Percentiles rank a stretch among this genome's conserved stretches.
These are phyloP conservation scores for Candida xyloterini DNA, from an alignment of 805 yeast species.

Conservation along the genomic window DNA sequence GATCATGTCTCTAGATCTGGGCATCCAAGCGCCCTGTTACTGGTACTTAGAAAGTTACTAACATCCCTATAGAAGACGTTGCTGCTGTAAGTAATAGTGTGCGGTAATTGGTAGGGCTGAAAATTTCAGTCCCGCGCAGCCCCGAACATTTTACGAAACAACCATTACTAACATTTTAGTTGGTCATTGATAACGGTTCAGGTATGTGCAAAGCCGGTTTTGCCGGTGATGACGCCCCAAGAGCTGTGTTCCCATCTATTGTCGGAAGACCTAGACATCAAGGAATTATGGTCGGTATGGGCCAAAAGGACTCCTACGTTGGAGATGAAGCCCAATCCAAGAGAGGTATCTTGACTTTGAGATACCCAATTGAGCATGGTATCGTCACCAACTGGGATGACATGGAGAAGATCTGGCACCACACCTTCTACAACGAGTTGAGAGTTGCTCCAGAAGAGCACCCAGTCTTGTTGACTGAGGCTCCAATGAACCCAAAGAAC, in stretches of 20 bases:
- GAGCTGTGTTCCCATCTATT: conserved; percentile 99
- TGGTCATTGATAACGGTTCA: conserved; percentile 99
- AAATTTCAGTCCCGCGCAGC: conserved; percentile 3
- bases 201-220: conserved; percentile 99
- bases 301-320: conserved; percentile 99
- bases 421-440: conserved; percentile 99
- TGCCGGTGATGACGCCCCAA: conserved; percentile 99
- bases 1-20: too few species aligned
- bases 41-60: conserved; percentile 18
- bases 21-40: not conserved
- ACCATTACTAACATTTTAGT: conserved; percentile 29
- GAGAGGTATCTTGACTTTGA: conserved; percentile 98
- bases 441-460: conserved; percentile 99
- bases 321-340: conserved; percentile 99
- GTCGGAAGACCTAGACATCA: conserved; percentile 99
- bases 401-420: conserved; percentile 99
- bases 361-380: conserved; percentile 99
- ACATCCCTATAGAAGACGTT: conserved; percentile 42
- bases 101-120: conserved; percentile 2
- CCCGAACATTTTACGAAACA: not conserved
- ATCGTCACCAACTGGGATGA: conserved; percentile 99
- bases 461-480: conserved; percentile 98
- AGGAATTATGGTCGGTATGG: conserved; percentile 99
- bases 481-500: conserved; percentile 99
- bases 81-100: conserved; percentile 40